Conservation (phyloP, 2,329 filamentous ascomycete species). For the Rhinocladiella mackenziei region DNA sequence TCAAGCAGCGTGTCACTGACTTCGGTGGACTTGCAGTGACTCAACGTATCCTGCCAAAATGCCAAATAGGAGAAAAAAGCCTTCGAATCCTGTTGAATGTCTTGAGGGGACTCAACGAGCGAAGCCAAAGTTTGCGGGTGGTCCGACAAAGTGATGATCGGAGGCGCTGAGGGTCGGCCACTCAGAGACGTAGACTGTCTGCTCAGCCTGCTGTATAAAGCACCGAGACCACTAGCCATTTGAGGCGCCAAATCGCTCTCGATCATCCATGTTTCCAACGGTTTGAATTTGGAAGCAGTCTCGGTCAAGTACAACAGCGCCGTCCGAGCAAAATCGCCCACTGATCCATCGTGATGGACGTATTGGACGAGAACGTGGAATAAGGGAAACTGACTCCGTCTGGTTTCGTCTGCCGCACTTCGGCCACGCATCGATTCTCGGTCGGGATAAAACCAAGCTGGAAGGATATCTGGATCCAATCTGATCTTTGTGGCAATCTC, state of each 20-base stretch:
- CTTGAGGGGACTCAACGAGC: slow-evolving; percentile 66
- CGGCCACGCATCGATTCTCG: slow-evolving; percentile 39
- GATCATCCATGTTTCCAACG: slow-evolving; percentile 91
- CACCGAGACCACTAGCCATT: slow-evolving; percentile 93
- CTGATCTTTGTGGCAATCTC: slow-evolving; percentile 96
- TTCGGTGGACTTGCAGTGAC: slow-evolving; percentile 87
- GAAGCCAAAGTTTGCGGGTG: slow-evolving; percentile 72
- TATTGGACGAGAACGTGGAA: slow-evolving; percentile 96
- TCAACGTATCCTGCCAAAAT: slow-evolving; percentile 97
- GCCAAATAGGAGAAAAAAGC: slow-evolving; percentile 92
- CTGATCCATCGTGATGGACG: slow-evolving; percentile 89
- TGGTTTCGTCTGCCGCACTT: slow-evolving; percentile 66
- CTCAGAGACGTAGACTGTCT: slow-evolving; percentile 73
- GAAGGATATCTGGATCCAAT: slow-evolving; percentile 77
- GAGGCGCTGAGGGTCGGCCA: slow-evolving; percentile 66
- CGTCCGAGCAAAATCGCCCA: slow-evolving; percentile 92
- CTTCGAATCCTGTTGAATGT: slow-evolving; percentile 80
- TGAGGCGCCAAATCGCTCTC: slow-evolving; percentile 93
- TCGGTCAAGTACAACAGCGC: slow-evolving; percentile 95
- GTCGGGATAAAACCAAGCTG: slow-evolving; percentile 81
- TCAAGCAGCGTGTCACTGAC: slow-evolving; percentile 91
- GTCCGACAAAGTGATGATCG: slow-evolving; percentile 84
- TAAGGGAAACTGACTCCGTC: slow-evolving; percentile 88
- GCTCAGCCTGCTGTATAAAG: slow-evolving; percentile 65
- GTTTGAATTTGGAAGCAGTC: slow-evolving; percentile 75